These are phyloP conservation scores for Allantophomopsis lycopodina DNA, from an alignment of 2,329 filamentous ascomycete species.

Conservation along the genomic window DNA sequence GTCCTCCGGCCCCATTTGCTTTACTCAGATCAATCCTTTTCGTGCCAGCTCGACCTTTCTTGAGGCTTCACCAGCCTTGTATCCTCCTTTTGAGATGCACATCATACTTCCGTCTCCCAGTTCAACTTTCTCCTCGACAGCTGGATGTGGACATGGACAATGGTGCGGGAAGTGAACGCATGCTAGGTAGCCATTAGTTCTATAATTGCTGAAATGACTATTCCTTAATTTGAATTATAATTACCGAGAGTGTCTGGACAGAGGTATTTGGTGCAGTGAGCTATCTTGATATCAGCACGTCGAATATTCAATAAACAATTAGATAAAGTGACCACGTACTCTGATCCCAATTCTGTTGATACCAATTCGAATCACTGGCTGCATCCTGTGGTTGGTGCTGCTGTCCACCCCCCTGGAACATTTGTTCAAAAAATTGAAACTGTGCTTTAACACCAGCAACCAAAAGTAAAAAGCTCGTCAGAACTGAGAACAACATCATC, in stretches of 20 bases:
- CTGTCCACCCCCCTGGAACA: slow-evolving; percentile 60
- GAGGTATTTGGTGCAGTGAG: slow-evolving; percentile 85
- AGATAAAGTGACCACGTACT: slow-evolving; percentile 28
- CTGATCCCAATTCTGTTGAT: slow-evolving; percentile 55
- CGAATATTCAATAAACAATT: slow-evolving; percentile 1
- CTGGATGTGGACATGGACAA: slow-evolving; percentile 79
- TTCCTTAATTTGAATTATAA: neutral
- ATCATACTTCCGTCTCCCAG: slow-evolving; percentile 57
- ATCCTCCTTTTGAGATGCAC: slow-evolving; percentile 65
- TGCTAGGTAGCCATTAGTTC: slow-evolving; percentile 26
- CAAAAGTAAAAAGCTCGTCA: slow-evolving; percentile 40
- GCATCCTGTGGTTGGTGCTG: slow-evolving; percentile 59
- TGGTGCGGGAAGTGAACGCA: slow-evolving; percentile 96
- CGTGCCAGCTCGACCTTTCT: slow-evolving; percentile 69
- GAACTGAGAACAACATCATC: slow-evolving; percentile 18
- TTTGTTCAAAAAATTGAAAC: slow-evolving; percentile 97
- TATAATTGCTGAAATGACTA: no score
- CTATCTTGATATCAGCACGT: slow-evolving; percentile 24
- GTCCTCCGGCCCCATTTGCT: no score
- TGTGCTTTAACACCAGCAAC: slow-evolving; percentile 53
- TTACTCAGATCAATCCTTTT: slow-evolving; percentile 54
- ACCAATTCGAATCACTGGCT: slow-evolving; percentile 71
- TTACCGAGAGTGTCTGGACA: slow-evolving; percentile 73
- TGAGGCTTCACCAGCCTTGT: slow-evolving; percentile 54
- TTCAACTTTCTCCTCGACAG: slow-evolving; percentile 67